Evolutionary conservation across 805 yeast genomes (phyloP).

Genomic region (Isabelozyma rhagii): DNA sequence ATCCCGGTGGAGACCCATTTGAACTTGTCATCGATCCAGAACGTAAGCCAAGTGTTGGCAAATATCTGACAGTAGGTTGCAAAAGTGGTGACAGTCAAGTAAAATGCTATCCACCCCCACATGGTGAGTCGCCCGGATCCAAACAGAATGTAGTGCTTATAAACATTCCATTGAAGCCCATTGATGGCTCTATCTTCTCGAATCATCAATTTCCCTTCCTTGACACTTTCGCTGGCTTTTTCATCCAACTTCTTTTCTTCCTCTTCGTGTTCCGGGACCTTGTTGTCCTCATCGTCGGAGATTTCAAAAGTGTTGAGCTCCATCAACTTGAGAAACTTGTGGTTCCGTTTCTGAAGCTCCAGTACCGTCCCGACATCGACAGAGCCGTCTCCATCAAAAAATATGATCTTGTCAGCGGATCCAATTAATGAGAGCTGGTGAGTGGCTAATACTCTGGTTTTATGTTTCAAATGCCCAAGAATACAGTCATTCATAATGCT

Average conservation of each 20-base stretch:
- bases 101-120: constrained; percentile 4
- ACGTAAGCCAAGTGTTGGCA: constrained; percentile 21
- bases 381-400: constrained; percentile 59
- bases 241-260: constrained; percentile 1
- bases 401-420: constrained; percentile 65
- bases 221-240: constrained; percentile 6
- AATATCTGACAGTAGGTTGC: constrained; percentile 15
- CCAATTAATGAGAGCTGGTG: constrained; percentile 73
- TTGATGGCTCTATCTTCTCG: constrained; percentile 17
- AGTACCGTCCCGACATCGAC: constrained; percentile 58
- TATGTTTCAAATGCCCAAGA: constrained; percentile 49
- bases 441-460: constrained; percentile 74
- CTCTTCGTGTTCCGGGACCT: constrained; percentile 1
- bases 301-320: constrained; percentile 21
- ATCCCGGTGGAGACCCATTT: constrained; percentile 1
- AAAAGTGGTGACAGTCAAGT: constrained; percentile 1
- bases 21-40: constrained; percentile 16
- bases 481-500: constrained; percentile 70
- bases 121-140: constrained; percentile 10
- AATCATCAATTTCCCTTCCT: constrained; percentile 10
- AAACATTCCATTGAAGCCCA: constrained; percentile 7
- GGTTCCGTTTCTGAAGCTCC: constrained; percentile 41
- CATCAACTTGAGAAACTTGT: constrained; percentile 34
- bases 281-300: constrained; percentile 8
- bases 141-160: constrained; percentile 8